Base-by-base conservation (phyloP, 495 filamentous ascomycete genomes). In the Daldinia decipiens region DNA sequence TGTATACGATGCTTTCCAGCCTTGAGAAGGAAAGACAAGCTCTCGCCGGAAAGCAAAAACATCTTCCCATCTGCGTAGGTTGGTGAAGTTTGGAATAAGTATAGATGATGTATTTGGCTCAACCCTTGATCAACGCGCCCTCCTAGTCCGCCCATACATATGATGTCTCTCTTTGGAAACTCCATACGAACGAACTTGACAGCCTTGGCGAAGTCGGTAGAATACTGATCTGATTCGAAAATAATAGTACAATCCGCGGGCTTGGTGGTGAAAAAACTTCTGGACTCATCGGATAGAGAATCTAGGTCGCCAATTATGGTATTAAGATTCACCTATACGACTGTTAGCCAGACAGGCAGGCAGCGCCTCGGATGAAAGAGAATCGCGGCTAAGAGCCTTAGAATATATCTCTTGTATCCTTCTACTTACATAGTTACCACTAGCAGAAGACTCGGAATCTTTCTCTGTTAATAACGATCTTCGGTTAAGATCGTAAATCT, bases 121-220 rank as follows among this genome's bases (percentile, higher is more conserved):
- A 99, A 85, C 4, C 89, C 94, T 68, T 98, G 96, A 77, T 99
- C 95, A 6, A 97, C 92, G 29, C 95, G 87, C 3, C 96, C 96
- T 21, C 91, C 92, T 0, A 98, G 85, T 15, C 93, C 90, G 24
- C 95, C 95, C n/a, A 95, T 76, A 29, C 91, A 87, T 32, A 95
- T 82, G 53, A 95, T 82, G 67, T 85, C 80, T 32, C 73, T 65
- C 19, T 76, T 73, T 19, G 76, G 55, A 36, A 72, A 58, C 47
- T 64, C 55, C n/a, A 61, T 62, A 27, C 82, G 79, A 64, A 85
- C 74, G 66, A 82, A 70, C 32, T 78, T 76, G 53, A 97, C 86
- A 53, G 89, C 88, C 43, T 88, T 87, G 63, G 74, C 76, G 56
- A 86, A 97, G 81, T 81, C 95, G 6, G 96, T 97, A 8, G 91